phyloP scores from a whole-genome alignment of 1,284 basidiomycete species.

The Ustilago loliicola region DNA sequence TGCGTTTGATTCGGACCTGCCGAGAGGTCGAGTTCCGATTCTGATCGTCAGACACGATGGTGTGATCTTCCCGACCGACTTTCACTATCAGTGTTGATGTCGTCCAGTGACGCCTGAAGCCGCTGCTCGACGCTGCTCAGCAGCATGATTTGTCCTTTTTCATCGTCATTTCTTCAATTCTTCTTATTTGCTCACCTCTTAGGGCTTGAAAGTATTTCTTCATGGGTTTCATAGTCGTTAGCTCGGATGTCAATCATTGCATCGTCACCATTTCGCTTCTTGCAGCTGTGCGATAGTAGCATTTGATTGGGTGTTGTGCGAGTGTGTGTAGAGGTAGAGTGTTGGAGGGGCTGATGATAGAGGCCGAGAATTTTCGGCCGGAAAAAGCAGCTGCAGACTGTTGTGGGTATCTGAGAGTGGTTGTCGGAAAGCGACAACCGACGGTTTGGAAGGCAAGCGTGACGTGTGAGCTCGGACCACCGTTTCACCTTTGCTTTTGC shows the following conservation, averaged over 20 bases:
- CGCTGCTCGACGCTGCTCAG: neutral
- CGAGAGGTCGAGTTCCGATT: slow-evolving; percentile 76
- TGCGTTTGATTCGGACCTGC: slow-evolving; percentile 44
- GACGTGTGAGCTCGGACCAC: slow-evolving; percentile 6
- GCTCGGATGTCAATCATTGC: neutral
- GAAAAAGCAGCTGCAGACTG: neutral
- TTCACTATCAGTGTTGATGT: slow-evolving; percentile 49
- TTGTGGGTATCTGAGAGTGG: neutral
- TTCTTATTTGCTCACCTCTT: slow-evolving; percentile 9
- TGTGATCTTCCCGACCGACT: slow-evolving; percentile 84
- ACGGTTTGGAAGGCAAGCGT: slow-evolving; percentile 1
- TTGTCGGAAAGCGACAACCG: neutral
- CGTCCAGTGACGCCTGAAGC: neutral
- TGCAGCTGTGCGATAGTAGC: neutral
- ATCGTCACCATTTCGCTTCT: neutral
- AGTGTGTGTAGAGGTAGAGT: neutral
- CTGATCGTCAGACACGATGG: slow-evolving; percentile 89
- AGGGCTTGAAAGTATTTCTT: slow-evolving; percentile 7
- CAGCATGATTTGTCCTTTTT: neutral
- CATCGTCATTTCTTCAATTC: neutral
- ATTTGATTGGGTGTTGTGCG: neutral
- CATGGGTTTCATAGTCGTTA: neutral
- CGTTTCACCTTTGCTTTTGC: neutral
- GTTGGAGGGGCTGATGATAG: no score
- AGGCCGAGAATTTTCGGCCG: neutral